Evolutionary conservation across 148 eudicot genomes (phyloP).

Genomic region (Selenicereus undatus): DNA sequence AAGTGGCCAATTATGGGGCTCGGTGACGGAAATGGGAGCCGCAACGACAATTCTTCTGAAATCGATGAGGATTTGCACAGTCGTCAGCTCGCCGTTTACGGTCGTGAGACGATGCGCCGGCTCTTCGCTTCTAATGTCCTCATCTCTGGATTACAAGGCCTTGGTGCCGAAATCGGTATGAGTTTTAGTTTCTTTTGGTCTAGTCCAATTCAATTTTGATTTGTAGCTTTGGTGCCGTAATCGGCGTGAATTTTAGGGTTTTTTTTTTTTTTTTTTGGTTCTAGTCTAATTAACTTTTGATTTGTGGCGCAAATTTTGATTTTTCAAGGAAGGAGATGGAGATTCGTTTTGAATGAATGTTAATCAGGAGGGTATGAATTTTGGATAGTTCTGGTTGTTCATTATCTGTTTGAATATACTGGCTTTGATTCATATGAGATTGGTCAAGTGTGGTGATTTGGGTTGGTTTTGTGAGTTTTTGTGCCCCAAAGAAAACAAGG

Average conservation of each 20-base stretch:
- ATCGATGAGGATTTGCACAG: constrained; percentile 90
- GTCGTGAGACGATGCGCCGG: constrained; percentile 81
- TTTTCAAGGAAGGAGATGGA: background rate
- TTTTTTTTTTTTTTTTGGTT: background rate
- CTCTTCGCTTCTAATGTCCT: constrained; percentile 71
- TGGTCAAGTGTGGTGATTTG: background rate
- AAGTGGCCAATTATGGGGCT: constrained; percentile 27
- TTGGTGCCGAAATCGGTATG: constrained; percentile 80
- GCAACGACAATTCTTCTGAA: constrained; percentile 27
- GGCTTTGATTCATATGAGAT: background rate
- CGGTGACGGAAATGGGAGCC: constrained; percentile 17
- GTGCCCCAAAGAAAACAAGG: background rate
- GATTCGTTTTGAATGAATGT: background rate
- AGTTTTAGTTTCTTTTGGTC: background rate
- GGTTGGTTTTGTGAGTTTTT: background rate
- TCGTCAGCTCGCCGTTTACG: constrained; percentile 80
- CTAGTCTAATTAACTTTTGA: background rate
- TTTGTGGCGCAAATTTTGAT: background rate
- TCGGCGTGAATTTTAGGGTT: too few species aligned
- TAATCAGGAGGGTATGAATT: background rate
- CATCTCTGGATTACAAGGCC: constrained; percentile 76
- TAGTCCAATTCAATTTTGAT: background rate
- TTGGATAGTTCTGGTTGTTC: background rate
- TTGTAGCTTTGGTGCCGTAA: background rate
- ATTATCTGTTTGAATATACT: background rate